Evolutionary conservation across 441 rosid species (phyloP).

Genomic region (Raphanus hybrid): DNA sequence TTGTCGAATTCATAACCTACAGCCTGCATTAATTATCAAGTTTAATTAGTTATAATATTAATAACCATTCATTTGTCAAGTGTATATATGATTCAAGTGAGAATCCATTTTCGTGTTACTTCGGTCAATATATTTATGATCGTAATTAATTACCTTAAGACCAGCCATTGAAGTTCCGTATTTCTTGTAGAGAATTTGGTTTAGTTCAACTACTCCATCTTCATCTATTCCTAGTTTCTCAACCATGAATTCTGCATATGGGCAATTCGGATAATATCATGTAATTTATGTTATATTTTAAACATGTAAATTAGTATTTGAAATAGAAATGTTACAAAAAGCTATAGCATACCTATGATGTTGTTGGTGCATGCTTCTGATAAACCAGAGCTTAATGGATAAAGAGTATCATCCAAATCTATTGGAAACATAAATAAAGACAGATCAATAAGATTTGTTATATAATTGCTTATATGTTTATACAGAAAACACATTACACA

Average conservation of each 20-base stretch:
- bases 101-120: neutral
- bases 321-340: neutral
- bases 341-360: conserved; percentile 55
- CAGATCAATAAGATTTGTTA: neutral
- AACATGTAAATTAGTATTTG: neutral
- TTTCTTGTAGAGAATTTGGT: conserved; percentile 53
- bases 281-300: neutral
- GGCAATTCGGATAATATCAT: neutral
- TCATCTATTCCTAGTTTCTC: conserved; percentile 61
- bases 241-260: conserved; percentile 54
- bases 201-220: conserved; percentile 49
- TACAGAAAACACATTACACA: neutral
- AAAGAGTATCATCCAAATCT: conserved; percentile 96
- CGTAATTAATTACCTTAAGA: conserved; percentile 56
- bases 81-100: neutral
- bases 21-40: conserved; percentile 48
- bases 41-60: neutral
- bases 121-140: neutral
- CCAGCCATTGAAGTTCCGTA: conserved; percentile 87
- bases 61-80: conserved; percentile 1
- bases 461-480: neutral
- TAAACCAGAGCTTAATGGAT: conserved; percentile 74
- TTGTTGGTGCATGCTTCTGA: conserved; percentile 63
- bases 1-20: conserved; percentile 61
- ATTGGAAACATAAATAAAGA: conserved; percentile 7